Conservation (phyloP, 2,329 filamentous ascomycete species). For the Aureobasidium sp. region DNA sequence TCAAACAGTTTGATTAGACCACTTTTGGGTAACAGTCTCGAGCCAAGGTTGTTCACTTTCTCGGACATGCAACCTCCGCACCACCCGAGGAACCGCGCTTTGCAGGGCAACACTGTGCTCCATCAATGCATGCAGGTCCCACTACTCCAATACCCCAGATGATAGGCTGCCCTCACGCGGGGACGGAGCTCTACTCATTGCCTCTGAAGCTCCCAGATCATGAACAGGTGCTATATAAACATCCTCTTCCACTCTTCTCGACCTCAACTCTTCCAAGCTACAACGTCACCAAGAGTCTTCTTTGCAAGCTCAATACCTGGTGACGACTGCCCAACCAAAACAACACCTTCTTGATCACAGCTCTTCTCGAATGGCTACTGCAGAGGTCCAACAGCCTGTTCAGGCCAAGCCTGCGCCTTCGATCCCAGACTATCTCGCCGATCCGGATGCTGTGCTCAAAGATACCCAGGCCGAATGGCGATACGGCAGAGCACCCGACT, state of each 20-base stretch:
- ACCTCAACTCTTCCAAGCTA: neutral
- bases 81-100: neutral
- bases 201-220: neutral
- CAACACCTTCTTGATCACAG: neutral
- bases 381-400: constrained; percentile 20
- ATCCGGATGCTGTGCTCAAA: constrained; percentile 50
- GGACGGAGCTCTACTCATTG: neutral
- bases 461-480: constrained; percentile 50
- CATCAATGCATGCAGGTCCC: neutral
- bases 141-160: neutral
- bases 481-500: constrained; percentile 54
- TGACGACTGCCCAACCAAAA: neutral
- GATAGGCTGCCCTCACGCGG: neutral
- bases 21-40: constrained; percentile 1
- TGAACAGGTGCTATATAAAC: neutral
- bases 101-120: neutral
- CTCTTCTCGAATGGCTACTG: constrained; percentile 20
- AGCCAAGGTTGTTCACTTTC: neutral
- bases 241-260: neutral
- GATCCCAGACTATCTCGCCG: constrained; percentile 51
- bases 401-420: constrained; percentile 27
- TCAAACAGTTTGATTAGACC: neutral
- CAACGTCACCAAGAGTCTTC: neutral
- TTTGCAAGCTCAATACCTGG: neutral
- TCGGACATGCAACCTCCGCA: neutral